These are phyloP conservation scores for Penicillium chermesinum DNA, from an alignment of 495 filamentous ascomycete species.

Conservation along the genomic window DNA sequence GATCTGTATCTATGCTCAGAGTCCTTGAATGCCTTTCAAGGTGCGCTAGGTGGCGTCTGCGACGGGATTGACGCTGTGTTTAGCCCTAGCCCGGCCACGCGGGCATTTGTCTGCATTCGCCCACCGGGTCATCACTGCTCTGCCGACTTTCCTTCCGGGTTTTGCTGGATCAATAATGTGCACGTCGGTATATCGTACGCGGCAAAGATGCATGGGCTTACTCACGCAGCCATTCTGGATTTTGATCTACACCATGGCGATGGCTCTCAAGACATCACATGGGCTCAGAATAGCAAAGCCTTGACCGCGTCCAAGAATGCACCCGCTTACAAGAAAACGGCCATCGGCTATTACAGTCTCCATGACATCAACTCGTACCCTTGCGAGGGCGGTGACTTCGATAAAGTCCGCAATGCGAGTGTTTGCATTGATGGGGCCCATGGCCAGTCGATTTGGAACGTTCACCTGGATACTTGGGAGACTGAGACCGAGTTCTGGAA, in stretches of 20 bases:
- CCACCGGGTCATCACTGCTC: conserved; percentile 96
- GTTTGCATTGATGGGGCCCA: conserved; percentile 89
- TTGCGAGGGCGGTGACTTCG: conserved; percentile 81
- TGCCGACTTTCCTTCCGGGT: conserved; percentile 78
- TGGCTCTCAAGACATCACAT: conserved; percentile 87
- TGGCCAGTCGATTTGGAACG: conserved; percentile 89
- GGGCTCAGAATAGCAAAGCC: conserved; percentile 71
- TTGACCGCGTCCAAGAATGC: conserved; percentile 56
- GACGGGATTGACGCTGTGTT: conserved; percentile 90
- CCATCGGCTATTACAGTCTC: conserved; percentile 90
- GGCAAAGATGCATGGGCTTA: conserved; percentile 72
- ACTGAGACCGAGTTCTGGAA: conserved; percentile 80
- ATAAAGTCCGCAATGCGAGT: conserved; percentile 87
- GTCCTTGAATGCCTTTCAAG: conserved; percentile 81
- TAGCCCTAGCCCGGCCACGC: conserved; percentile 47
- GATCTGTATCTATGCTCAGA: conserved; percentile 87
- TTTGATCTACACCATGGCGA: conserved; percentile 97
- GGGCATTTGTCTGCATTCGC: conserved; percentile 78
- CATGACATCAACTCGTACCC: conserved; percentile 98
- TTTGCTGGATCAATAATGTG: conserved; percentile 98
- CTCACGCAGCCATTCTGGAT: conserved; percentile 93
- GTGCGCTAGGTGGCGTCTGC: conserved; percentile 81
- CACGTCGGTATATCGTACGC: conserved; percentile 94
- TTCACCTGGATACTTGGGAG: conserved; percentile 88
- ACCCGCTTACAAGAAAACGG: conserved; percentile 66